Base-by-base conservation (phyloP, 2,329 filamentous ascomycete species). In the Fusarium sp. region DNA sequence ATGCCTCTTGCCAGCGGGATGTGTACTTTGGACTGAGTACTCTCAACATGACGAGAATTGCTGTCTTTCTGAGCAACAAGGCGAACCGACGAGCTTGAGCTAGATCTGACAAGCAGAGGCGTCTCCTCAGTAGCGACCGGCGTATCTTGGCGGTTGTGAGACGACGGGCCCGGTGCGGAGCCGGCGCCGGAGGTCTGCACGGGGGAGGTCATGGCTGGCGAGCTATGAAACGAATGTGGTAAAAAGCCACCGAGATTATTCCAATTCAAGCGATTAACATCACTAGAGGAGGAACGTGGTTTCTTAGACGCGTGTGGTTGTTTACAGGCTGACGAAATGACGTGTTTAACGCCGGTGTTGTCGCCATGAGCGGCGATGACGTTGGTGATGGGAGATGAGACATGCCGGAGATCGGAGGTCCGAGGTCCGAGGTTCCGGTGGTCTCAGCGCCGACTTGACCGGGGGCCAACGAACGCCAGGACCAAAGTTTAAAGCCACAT, bases 1-100 rank as follows among this genome's bases (percentile, higher is more conserved):
- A 80, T 41, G 9, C 76, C 81, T 48, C 84, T 77, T 13, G 72
- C 61, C 14, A 71, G 55, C 11, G 76, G 67, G 37, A 80, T 73
- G 3, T 35, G 68, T 53, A 57, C 71, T 53, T 55, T 75, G 28
- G 30, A 22, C 17, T 60, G 37, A 20, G n/a, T 33, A 44, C 64
- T 47, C 10, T 60, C 62, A 32, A 62, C 37, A 45, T 33, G 56
- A 11, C 40, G 22, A 33, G 61, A 50, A 32, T 48, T 40, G 43
- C 51, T 37, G 14, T 35, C 50, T 26, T 65, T 57, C n/a, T 46
- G 55, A 2, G 45, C 35, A 9, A 15, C 28, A 7, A 47, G 33
- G 3, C 28, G 22, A 14, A 56, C 37, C 15, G 54, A 48, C 4
- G 65, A 57, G 32, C 47, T 52, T 32, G 24, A 58, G 19, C 43